phyloP scores from a whole-genome alignment of 2,329 filamentous ascomycete genomes.

The Aspergillus intermedius region DNA sequence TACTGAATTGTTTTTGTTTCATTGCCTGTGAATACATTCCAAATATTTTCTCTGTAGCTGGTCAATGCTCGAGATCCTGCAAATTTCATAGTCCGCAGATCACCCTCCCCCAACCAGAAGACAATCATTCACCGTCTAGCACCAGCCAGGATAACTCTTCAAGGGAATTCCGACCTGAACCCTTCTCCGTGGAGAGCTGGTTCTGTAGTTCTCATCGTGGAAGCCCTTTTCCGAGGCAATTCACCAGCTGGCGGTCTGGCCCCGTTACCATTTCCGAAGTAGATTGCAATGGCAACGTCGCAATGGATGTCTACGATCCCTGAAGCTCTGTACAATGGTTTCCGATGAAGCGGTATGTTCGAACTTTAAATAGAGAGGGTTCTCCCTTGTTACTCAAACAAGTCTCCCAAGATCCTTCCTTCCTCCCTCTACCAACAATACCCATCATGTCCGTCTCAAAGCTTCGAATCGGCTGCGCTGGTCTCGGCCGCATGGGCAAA shows the following conservation, averaged over 20 bases:
- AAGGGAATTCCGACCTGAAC: too few relatives aligned
- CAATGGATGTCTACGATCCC: too few relatives aligned
- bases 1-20: too few relatives aligned
- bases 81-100: too few relatives aligned
- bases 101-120: too few relatives aligned
- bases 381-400: not conserved
- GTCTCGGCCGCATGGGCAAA: conserved; percentile 47
- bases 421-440: not conserved
- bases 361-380: not conserved
- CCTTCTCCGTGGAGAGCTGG: not conserved
- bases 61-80: too few relatives aligned
- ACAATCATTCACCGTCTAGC: too few relatives aligned
- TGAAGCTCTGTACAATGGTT: not conserved
- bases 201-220: not conserved
- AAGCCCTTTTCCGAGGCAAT: conserved; percentile 9
- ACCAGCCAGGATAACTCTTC: too few relatives aligned
- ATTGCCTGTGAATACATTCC: too few relatives aligned
- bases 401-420: not conserved
- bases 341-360: not conserved
- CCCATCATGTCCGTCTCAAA: conserved; percentile 21
- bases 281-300: not conserved
- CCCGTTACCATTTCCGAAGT: not conserved
- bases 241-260: not conserved
- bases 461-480: conserved; percentile 43
- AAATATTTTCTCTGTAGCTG: too few relatives aligned